Evolutionary conservation across 2,329 filamentous ascomycete species (phyloP).

Genomic region (Fusarium sp.): DNA sequence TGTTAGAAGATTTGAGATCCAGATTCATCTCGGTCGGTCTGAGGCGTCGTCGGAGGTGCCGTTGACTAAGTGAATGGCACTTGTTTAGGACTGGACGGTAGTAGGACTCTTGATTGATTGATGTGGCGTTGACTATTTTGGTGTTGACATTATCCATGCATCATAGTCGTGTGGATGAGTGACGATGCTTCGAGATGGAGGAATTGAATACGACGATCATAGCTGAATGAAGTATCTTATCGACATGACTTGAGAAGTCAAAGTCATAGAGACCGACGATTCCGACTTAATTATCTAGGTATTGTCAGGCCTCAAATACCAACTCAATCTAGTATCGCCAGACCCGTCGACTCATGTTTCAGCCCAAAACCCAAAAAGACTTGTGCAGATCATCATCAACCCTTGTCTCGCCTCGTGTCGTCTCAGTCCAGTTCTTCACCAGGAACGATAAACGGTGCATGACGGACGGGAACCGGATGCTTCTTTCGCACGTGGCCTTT

Average conservation of each 20-base stretch:
- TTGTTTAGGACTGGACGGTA: background rate
- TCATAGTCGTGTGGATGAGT: background rate
- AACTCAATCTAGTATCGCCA: background rate
- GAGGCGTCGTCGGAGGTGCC: constrained; percentile 26
- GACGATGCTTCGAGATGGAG: background rate
- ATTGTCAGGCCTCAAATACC: constrained; percentile 10
- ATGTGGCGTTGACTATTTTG: background rate
- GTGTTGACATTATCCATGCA: background rate
- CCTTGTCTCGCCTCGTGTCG: background rate
- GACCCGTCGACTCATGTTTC: constrained; percentile 39
- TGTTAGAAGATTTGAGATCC: background rate
- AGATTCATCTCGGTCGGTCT: constrained; percentile 28
- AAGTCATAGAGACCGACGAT: background rate
- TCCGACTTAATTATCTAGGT: background rate
- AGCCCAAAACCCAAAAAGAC: constrained; percentile 22
- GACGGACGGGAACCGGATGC: background rate
- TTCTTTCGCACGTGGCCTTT: constrained; percentile 28
- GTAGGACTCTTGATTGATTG: background rate
- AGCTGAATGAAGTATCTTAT: background rate
- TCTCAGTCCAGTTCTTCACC: background rate
- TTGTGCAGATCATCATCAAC: constrained; percentile 18
- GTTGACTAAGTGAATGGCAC: constrained; percentile 1
- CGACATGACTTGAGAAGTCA: background rate
- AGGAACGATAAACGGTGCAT: background rate
- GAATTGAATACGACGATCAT: background rate